These are phyloP conservation scores for Bifiguratus adelaidae DNA, from an alignment of 192 early-diverging fungal genomes.

Conservation along the genomic window DNA sequence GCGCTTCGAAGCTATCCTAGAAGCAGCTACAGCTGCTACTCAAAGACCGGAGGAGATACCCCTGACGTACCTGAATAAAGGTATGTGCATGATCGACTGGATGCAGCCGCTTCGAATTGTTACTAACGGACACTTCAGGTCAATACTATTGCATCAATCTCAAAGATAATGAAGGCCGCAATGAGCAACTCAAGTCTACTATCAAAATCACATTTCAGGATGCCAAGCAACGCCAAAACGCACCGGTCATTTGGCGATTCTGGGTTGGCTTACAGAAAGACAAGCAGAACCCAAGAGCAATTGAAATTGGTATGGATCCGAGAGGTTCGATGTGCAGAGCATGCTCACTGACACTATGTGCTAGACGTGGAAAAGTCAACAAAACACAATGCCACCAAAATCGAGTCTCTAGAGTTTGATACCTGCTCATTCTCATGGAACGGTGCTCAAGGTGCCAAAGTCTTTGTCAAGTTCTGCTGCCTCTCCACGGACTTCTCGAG, in stretches of 20 bases:
- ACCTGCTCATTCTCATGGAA: slow-evolving; percentile 62
- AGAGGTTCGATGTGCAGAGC: no score
- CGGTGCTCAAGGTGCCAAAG: slow-evolving; percentile 46
- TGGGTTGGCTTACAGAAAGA: slow-evolving; percentile 61
- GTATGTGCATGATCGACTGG: no score
- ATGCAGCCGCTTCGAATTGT: no score
- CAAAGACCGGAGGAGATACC: slow-evolving; percentile 42
- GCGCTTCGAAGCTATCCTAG: not conserved
- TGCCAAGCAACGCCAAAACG: slow-evolving; percentile 48
- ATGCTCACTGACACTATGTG: no score
- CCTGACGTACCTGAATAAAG: slow-evolving; percentile 65
- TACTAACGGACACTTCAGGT: slow-evolving; percentile 23
- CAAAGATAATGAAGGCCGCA: slow-evolving; percentile 31
- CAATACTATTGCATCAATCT: slow-evolving; percentile 47
- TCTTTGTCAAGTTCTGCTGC: slow-evolving; percentile 62
- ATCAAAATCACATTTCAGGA: slow-evolving; percentile 64
- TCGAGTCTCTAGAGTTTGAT: slow-evolving; percentile 53
- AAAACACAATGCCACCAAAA: slow-evolving; percentile 27
- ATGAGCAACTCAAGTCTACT: slow-evolving; percentile 38
- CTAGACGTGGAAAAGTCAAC: not conserved
- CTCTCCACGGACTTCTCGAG: slow-evolving; percentile 71
- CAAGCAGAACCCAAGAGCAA: slow-evolving; percentile 39
- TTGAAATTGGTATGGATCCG: no score
- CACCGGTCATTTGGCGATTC: slow-evolving; percentile 56
- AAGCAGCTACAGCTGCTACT: slow-evolving; percentile 39